A percentile compares a stretch with the other conserved stretches of the same genome.
Conservation (phyloP, 2,329 filamentous ascomycete genomes). For the Fusarium sp. region DNA sequence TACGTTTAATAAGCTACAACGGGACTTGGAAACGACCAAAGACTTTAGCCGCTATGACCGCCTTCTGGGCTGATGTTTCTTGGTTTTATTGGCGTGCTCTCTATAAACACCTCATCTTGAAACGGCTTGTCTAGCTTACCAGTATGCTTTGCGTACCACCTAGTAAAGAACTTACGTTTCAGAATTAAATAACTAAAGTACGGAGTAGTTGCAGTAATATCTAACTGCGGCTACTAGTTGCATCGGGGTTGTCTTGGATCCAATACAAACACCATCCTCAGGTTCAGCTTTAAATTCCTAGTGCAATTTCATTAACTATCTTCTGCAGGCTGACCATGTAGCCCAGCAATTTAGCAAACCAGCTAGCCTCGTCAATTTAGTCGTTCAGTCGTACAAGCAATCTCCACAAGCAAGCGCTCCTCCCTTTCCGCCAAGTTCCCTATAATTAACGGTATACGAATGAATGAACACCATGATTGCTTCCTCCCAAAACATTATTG, state of each 20-base stretch:
- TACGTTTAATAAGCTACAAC: neutral
- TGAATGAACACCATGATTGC: neutral
- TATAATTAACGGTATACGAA: neutral
- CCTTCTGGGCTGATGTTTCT: neutral
- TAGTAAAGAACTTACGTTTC: conserved; percentile 10
- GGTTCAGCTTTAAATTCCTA: conserved; percentile 1
- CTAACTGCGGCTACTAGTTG: conserved; percentile 25
- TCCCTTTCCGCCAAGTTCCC: neutral
- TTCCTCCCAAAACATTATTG: conserved; percentile 1
- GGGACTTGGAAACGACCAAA: neutral
- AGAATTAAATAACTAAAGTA: neutral
- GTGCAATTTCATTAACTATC: conserved; percentile 5
- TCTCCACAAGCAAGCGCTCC: conserved; percentile 1
- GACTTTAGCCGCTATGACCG: neutral
- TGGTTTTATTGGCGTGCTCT: neutral
- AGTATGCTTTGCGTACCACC: neutral
- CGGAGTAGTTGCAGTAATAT: neutral
- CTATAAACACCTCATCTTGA: neutral
- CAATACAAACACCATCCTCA: conserved; percentile 14
- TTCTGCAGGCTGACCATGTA: neutral
- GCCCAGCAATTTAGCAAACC: neutral
- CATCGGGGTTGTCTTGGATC: conserved; percentile 26
- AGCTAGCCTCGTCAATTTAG: conserved; percentile 4
- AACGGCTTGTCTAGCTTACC: neutral
- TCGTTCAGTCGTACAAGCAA: conserved; percentile 23